Conservation (phyloP, 2,329 filamentous ascomycete species). For the Magnaporthiopsis poae region DNA sequence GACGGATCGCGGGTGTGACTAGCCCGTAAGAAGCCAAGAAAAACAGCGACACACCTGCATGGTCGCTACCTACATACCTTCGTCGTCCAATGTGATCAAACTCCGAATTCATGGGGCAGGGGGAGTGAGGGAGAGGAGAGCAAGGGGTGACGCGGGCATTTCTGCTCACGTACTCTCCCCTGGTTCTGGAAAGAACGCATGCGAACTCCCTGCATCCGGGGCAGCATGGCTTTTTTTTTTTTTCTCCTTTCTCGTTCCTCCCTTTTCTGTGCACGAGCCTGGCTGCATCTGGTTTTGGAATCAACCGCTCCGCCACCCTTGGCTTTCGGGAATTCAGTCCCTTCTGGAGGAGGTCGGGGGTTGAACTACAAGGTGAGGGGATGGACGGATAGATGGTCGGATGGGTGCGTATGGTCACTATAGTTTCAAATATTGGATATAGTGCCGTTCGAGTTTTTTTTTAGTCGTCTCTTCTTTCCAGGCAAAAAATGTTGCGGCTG, state of each 20-base stretch:
- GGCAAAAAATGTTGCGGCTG: too few relatives aligned
- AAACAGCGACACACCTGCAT: too few relatives aligned
- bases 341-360: neutral
- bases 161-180: neutral
- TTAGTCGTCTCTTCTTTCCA: neutral
- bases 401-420: neutral
- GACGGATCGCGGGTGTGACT: too few relatives aligned
- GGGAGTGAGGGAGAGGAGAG: too few relatives aligned
- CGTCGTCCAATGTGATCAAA: too few relatives aligned
- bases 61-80: too few relatives aligned
- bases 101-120: too few relatives aligned
- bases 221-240: neutral
- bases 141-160: neutral
- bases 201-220: neutral
- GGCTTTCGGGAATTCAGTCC: neutral
- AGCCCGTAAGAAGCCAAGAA: too few relatives aligned
- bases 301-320: neutral
- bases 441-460: neutral
- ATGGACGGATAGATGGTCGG: too few relatives aligned
- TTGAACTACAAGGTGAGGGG: neutral
- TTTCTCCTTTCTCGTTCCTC: neutral
- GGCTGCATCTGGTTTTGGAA: neutral
- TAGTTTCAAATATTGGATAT: neutral
- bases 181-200: neutral
- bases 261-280: neutral